Conservation (phyloP, 805 yeast genomes). For the Suhomyces faveliae region DNA sequence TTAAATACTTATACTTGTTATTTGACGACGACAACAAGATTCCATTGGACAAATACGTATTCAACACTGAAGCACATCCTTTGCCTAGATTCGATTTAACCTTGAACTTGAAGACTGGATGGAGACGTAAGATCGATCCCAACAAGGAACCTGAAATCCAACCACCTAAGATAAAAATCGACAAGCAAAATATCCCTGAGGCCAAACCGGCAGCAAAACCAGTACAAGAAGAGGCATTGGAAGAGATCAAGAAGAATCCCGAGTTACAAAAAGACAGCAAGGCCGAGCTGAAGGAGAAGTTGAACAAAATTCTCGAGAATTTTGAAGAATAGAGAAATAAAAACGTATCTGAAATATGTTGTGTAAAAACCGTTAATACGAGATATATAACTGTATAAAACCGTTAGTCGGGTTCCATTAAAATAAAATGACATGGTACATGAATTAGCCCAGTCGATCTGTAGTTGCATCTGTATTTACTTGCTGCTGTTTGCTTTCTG, state of each 20-base stretch:
- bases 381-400: too few relatives aligned
- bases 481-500: too few relatives aligned
- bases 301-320: conserved; percentile 13
- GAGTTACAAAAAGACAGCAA: conserved; percentile 23
- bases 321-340: background rate
- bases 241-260: conserved; percentile 37
- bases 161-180: conserved; percentile 14
- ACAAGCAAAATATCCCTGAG: conserved; percentile 34
- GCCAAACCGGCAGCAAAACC: conserved; percentile 44
- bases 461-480: too few relatives aligned
- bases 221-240: conserved; percentile 32
- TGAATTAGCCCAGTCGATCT: too few relatives aligned
- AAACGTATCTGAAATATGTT: too few relatives aligned
- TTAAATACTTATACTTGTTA: conserved; percentile 77
- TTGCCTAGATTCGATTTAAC: conserved; percentile 67
- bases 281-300: conserved; percentile 27
- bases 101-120: conserved; percentile 57
- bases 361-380: too few relatives aligned
- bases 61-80: conserved; percentile 93
- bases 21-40: conserved; percentile 66
- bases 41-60: conserved; percentile 68
- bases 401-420: too few relatives aligned
- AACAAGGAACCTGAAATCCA: conserved; percentile 14
- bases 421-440: too few relatives aligned
- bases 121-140: conserved; percentile 44